Evolutionary conservation across 78 protist species (phyloP), one percentile per base, ranked within the genome.

Genomic region (Dictyostelium purpureum): DNA sequence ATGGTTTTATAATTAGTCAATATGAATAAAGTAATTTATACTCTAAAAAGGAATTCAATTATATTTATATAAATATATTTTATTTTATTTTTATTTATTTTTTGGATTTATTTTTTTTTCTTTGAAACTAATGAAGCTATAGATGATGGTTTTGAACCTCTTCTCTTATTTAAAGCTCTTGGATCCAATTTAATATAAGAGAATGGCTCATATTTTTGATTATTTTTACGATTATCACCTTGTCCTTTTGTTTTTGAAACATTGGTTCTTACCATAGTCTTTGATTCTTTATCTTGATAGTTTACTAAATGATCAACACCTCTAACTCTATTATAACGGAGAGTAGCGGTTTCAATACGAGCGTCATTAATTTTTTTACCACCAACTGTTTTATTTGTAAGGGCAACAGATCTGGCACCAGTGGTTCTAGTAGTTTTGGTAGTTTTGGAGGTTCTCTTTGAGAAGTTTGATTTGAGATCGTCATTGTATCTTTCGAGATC

Each of bases 111-210:
- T 33, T 63, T 63, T 63, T 63, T 63, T 63, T 31, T 63, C 33
- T 24, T 31, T 63, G 6, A 63, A 5, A 16, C 19, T 63, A 33
- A 21, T 33, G 38, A 63, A 63, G n/a, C n/a, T n/a, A n/a, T n/a
- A 31, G 71, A 11, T 6, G 71, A 28, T 63, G 71, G 71, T 63
- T 33, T 63, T 5, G 37, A 7, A 10, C 71, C 71, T 63, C 33
- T 63, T 42, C 94, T 65, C 61, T 89, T 89, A 56, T 89, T 89
- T 19, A 89, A 51, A 11, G 73, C 24, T 38, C 67, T 89, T 52
- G 94, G 78, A 74, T 89, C 94, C 57, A 89, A 47, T 35, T 73
- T 69, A 63, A 89, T 77, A 63, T 89, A 89, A 16, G 94, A 85
- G 16, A 35, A 89, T 70, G 94, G 94, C 26, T 89, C 81, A n/a